These are phyloP conservation scores for Scytalidium lignicola DNA, from an alignment of 2,329 filamentous ascomycete species.

Conservation along the genomic window DNA sequence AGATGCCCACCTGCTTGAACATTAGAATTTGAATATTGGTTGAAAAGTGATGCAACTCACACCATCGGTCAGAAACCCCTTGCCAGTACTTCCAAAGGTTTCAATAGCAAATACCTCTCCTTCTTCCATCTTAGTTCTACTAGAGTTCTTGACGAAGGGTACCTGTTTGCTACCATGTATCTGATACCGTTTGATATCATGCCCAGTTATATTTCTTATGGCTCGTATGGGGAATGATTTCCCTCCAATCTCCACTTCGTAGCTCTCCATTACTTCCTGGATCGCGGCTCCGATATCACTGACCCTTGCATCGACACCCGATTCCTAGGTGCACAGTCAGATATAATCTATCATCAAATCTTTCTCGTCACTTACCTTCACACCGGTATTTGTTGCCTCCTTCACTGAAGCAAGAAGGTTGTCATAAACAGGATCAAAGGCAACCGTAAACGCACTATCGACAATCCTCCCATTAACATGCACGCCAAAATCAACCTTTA, in stretches of 20 bases:
- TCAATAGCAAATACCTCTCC: slow-evolving; percentile 55
- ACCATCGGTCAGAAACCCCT: slow-evolving; percentile 42
- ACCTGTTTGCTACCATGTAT: slow-evolving; percentile 53
- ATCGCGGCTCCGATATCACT: slow-evolving; percentile 48
- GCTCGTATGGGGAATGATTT: slow-evolving; percentile 46
- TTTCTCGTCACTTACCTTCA: slow-evolving; percentile 12
- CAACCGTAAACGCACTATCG: slow-evolving; percentile 74
- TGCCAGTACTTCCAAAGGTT: slow-evolving; percentile 52
- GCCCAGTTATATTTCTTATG: slow-evolving; percentile 46
- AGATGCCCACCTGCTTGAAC: slow-evolving; percentile 39
- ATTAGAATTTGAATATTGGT: slow-evolving; percentile 11
- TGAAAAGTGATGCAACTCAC: slow-evolving; percentile 22
- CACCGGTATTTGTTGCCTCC: slow-evolving; percentile 63
- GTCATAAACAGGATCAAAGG: slow-evolving; percentile 71
- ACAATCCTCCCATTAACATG: slow-evolving; percentile 77
- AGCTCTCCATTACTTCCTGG: slow-evolving; percentile 56
- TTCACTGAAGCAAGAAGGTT: slow-evolving; percentile 68
- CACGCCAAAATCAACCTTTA: slow-evolving; percentile 80
- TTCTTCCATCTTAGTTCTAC: slow-evolving; percentile 51
- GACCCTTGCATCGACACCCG: slow-evolving; percentile 51
- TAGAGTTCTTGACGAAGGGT: slow-evolving; percentile 46
- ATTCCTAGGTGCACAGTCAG: slow-evolving; percentile 25
- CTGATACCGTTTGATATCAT: slow-evolving; percentile 47
- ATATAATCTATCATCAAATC: background rate
- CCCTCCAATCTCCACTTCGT: slow-evolving; percentile 48